phyloP scores from a whole-genome alignment of 441 rosid genomes.

The Brassica hybrid region DNA sequence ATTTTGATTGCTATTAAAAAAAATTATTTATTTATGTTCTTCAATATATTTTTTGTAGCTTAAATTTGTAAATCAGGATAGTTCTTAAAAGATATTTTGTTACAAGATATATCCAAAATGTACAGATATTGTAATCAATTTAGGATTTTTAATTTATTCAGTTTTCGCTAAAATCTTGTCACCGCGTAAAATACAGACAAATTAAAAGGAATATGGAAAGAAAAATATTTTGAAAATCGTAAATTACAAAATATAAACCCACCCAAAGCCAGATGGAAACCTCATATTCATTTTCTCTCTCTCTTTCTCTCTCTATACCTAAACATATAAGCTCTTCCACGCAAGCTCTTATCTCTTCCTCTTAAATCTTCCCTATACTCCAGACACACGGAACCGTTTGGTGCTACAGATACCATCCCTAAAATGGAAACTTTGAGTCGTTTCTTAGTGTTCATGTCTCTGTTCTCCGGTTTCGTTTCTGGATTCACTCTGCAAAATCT shows the following conservation, averaged over 20 bases:
- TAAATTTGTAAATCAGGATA: background rate
- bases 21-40: background rate
- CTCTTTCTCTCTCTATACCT: conserved; percentile 18
- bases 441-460: conserved; percentile 40
- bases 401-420: background rate
- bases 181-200: conserved; percentile 27
- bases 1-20: background rate
- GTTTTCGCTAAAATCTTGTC: conserved; percentile 23
- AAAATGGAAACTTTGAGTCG: conserved; percentile 37
- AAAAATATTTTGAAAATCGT: background rate
- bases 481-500: conserved; percentile 53
- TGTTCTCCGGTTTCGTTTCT: conserved; percentile 51
- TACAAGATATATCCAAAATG: background rate
- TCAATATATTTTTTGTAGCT: background rate
- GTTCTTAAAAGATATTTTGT: background rate
- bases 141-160: conserved; percentile 4
- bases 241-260: conserved; percentile 36
- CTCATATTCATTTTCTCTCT: conserved; percentile 33
- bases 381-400: conserved; percentile 12
- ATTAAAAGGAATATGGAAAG: conserved; percentile 12
- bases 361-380: too few species aligned
- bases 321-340: conserved; percentile 30
- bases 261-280: conserved; percentile 36
- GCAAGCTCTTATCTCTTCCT: conserved; percentile 34
- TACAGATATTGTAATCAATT: background rate